These are phyloP conservation scores for Auricularia cornea DNA, from an alignment of 768 basidiomycete species.

Conservation along the genomic window DNA sequence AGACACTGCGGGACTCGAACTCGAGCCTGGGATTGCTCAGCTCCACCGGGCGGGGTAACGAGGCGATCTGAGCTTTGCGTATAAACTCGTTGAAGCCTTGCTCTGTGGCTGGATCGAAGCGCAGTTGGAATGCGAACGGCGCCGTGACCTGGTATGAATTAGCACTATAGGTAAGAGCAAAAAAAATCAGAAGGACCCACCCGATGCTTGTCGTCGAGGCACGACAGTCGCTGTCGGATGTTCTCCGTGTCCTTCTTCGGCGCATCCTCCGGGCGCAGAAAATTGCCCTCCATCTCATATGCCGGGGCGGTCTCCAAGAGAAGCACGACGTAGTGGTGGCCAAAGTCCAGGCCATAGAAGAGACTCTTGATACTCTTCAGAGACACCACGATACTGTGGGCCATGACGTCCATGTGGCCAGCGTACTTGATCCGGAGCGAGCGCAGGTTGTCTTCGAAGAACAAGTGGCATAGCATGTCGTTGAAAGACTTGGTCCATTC, in stretches of 20 bases:
- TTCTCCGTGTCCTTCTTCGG: neutral
- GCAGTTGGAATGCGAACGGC: conserved; percentile 64
- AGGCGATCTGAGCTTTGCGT: conserved; percentile 36
- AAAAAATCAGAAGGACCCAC: conserved; percentile 20
- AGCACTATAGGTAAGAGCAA: neutral
- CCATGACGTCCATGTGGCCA: neutral
- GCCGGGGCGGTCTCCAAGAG: conserved; percentile 57
- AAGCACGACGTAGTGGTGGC: conserved; percentile 51
- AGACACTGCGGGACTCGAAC: conserved; percentile 43
- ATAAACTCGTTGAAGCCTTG: conserved; percentile 34
- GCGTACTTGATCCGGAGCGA: neutral
- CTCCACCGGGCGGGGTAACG: conserved; percentile 27
- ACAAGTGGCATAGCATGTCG: neutral
- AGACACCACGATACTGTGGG: conserved; percentile 39
- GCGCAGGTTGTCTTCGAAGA: neutral
- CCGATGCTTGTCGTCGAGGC: conserved; percentile 42
- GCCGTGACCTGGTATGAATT: conserved; percentile 21
- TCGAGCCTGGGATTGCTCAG: conserved; percentile 31
- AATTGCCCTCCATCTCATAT: conserved; percentile 52
- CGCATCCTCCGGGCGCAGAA: conserved; percentile 29
- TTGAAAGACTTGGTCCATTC: neutral
- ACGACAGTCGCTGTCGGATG: neutral
- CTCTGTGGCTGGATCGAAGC: conserved; percentile 49
- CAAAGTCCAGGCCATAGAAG: conserved; percentile 50
- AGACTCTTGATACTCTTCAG: conserved; percentile 54